Conservation (phyloP, 2,329 filamentous ascomycete genomes). For the Phoma sp. region DNA sequence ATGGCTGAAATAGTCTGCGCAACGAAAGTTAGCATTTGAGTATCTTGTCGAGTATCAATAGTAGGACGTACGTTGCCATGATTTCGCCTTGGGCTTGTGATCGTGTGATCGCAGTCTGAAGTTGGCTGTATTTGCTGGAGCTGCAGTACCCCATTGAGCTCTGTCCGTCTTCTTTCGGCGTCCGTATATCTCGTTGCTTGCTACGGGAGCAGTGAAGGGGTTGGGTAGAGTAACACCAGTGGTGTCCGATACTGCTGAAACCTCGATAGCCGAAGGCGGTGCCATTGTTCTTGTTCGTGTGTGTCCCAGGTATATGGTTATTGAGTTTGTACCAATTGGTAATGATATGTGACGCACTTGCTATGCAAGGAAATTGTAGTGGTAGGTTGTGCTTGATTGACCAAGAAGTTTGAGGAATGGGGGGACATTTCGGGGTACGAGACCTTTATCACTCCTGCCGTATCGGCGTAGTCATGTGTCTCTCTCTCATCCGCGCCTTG, state of each 20-base stretch:
- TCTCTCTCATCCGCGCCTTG: constrained; percentile 27
- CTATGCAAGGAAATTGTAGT: not conserved
- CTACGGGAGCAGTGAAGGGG: constrained; percentile 60
- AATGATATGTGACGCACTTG: not conserved
- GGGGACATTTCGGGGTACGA: constrained; percentile 1
- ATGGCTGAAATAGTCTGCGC: constrained; percentile 50
- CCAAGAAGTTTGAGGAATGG: not conserved
- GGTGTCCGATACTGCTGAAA: constrained; percentile 57
- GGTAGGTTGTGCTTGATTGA: not conserved
- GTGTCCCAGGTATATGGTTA: not conserved
- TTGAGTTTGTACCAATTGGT: not conserved
- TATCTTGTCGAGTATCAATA: not conserved
- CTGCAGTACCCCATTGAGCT: constrained; percentile 77
- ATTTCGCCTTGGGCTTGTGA: constrained; percentile 76
- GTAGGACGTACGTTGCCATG: constrained; percentile 78
- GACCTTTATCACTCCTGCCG: constrained; percentile 15
- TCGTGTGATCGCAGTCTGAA: constrained; percentile 73
- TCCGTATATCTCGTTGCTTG: constrained; percentile 69
- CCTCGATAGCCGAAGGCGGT: constrained; percentile 50
- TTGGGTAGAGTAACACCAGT: constrained; percentile 55
- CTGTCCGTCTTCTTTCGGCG: constrained; percentile 75
- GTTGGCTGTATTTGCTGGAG: constrained; percentile 78
- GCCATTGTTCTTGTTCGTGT: constrained; percentile 29
- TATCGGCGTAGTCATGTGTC: constrained; percentile 14
- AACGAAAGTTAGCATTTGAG: constrained; percentile 1